These are phyloP conservation scores for Talaromyces liani DNA, from an alignment of 495 filamentous ascomycete genomes.

Conservation along the genomic window DNA sequence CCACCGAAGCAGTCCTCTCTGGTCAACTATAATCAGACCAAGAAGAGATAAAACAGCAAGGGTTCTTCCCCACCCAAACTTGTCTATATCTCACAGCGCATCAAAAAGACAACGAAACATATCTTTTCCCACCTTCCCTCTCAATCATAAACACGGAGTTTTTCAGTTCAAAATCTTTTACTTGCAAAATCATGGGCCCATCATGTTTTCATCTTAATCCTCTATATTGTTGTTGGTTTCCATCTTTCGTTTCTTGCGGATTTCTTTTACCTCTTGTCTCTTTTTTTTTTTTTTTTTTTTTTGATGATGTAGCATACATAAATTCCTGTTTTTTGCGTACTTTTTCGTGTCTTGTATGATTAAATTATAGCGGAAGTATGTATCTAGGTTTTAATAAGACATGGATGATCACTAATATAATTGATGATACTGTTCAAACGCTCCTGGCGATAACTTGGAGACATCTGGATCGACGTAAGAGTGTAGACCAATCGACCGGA, in stretches of 20 bases:
- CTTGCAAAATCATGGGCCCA: neutral
- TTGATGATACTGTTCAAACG: neutral
- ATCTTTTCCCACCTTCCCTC: neutral
- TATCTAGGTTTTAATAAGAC: neutral
- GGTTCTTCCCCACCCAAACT: neutral
- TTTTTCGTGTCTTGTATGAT: conserved; percentile 2
- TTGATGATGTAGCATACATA: conserved; percentile 6
- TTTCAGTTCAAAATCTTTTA: neutral
- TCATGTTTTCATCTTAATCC: neutral
- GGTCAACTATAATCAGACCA: conserved; percentile 50
- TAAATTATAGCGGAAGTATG: neutral
- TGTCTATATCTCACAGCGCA: neutral
- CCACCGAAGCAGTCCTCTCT: conserved; percentile 67
- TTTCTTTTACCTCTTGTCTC: neutral
- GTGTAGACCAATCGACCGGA: no score
- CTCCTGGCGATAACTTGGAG: neutral
- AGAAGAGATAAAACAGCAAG: neutral
- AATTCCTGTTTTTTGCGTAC: neutral
- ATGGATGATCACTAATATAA: neutral
- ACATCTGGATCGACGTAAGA: no score
- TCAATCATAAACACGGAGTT: neutral
- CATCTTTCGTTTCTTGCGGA: neutral
- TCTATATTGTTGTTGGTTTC: neutral
- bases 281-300: neutral
- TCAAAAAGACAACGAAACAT: neutral